Base-by-base conservation (phyloP, 1,284 basidiomycete genomes). In the Naganishia albida region DNA sequence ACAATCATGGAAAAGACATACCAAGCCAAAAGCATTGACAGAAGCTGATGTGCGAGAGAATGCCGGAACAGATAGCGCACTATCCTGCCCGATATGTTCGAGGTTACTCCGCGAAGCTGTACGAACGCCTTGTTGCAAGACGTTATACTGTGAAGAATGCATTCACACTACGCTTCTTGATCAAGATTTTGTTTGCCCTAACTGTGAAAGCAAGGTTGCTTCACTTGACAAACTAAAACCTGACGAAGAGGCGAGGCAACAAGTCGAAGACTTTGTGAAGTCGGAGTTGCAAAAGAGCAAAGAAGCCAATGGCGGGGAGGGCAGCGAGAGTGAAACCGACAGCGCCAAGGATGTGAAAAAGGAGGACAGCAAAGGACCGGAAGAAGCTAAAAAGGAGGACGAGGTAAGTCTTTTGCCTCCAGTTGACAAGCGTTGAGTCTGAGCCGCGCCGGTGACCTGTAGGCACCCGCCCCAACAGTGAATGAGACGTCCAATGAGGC, bases 141-240 rank as follows among this genome's bases (percentile, higher is more conserved):
- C 87, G 49, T 76, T 85, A n/a, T 97, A 89, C 80, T 96, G 93
- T 82, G 92, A 96, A 79, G 93, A 96, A 76, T 96, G 93, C 81
- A 89, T 97, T 68, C 88, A 92, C 77, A 91, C 88, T 44, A 85
- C 93, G 79, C 82, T 97, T 59, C 84, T 94, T 68, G 93, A 96
- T 77, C 87, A 91, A 78, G 92, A 94, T 80, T 95, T 96, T 78
- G 82, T 88, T 66, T 97, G 93, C 78, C 92, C 91, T 15, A 86
- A 87, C 67, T 97, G 94, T 77, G 85, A 86, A 70, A 88, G 87
- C 78, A 93, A 89, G 81, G 86, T 96, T 68, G 82, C 87, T 13
- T 90, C 88, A 57, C 81, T 96, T 72, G 92, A 94, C 81, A 90
- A 90, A 77, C 82, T 97, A 53, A 77, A 85, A 66, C 78, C 85